phyloP scores from a whole-genome alignment of 2,329 filamentous ascomycete genomes.

The Aspergillus pseudonomiae region DNA sequence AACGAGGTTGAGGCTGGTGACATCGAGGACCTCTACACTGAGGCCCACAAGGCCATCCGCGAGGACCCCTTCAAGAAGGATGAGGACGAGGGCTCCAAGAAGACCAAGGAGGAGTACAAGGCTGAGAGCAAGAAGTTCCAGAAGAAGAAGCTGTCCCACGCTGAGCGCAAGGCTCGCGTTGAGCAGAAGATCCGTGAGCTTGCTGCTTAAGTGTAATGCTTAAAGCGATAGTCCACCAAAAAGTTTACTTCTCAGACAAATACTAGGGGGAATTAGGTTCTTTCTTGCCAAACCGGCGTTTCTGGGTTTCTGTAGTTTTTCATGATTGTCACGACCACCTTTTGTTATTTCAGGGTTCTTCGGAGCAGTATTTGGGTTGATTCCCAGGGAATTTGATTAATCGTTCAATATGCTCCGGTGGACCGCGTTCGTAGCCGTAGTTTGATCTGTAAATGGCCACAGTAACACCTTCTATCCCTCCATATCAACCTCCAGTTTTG shows the following conservation, averaged over 20 bases:
- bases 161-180: conserved; percentile 79
- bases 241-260: conserved; percentile 22
- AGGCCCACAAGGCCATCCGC: conserved; percentile 95
- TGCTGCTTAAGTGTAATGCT: conserved; percentile 43
- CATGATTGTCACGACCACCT: conserved; percentile 27
- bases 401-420: conserved; percentile 30
- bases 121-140: conserved; percentile 89
- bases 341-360: conserved; percentile 23
- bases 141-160: conserved; percentile 75
- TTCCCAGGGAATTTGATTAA: conserved; percentile 17
- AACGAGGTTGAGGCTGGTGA: conserved; percentile 95
- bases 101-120: conserved; percentile 98
- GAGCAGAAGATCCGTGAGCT: conserved; percentile 90
- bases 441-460: not conserved
- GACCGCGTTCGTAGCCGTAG: conserved; percentile 12
- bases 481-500: not conserved
- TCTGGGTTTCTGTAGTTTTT: conserved; percentile 29
- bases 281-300: conserved; percentile 27
- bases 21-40: conserved; percentile 92
- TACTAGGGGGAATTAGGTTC: conserved; percentile 30
- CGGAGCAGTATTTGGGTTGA: conserved; percentile 31
- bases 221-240: conserved; percentile 26
- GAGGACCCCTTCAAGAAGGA: conserved; percentile 98
- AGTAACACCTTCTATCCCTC: not conserved
- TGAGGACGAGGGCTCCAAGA: conserved; percentile 74